Evolutionary conservation across 2,329 filamentous ascomycete genomes (phyloP), one percentile per base, ranked within the genome.

Genomic region (Thielaviopsis euricoi): DNA sequence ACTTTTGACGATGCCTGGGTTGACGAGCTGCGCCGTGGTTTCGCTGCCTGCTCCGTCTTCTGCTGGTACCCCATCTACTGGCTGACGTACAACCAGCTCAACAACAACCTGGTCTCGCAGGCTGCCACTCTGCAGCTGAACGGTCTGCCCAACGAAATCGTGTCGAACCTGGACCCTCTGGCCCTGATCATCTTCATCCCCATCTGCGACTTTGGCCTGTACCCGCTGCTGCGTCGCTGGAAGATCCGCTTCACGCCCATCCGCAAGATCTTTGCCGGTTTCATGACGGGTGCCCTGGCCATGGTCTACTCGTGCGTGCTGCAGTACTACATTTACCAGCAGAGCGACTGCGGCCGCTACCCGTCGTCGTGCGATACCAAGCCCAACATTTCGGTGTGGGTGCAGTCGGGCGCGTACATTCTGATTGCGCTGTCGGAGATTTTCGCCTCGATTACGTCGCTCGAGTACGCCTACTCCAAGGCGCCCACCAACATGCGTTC

Each of bases 1-100:
- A 85, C 78, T 2, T 89, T 88, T 64, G 85, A 89, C 62, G 86
- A 90, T 63, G 79, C 78, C 21, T 90, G 85, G 85, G 85, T 90
- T 43, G 85, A 87, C 65, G 84, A 89, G 66, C 77, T 89, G 26
- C 74, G 75, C 50, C 81, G 86, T 70, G 85, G 85, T 9, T 75
- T 86, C 62, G 73, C 76, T 57, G 83, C 83, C 17, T 86, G 83
- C 67, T 74, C 78, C 50, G 85, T 88, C 6, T 90, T 86, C 67
- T 66, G 78, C 62, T 87, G 81, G 74, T 83, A 81, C 58, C 83
- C 85, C 1, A 76, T 82, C 33, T 81, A 76, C 65, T 81, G 76
- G 76, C 71, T 76, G 23, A 74, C 74, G 56, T 74, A 74, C 62
- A 62, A 74, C 60, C 72, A 74, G 62, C 70, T 81, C 61, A 78